Evolutionary conservation across 495 filamentous ascomycete genomes (phyloP), one percentile per base, ranked within the genome.

Genomic region (Xylaria nigripes): DNA sequence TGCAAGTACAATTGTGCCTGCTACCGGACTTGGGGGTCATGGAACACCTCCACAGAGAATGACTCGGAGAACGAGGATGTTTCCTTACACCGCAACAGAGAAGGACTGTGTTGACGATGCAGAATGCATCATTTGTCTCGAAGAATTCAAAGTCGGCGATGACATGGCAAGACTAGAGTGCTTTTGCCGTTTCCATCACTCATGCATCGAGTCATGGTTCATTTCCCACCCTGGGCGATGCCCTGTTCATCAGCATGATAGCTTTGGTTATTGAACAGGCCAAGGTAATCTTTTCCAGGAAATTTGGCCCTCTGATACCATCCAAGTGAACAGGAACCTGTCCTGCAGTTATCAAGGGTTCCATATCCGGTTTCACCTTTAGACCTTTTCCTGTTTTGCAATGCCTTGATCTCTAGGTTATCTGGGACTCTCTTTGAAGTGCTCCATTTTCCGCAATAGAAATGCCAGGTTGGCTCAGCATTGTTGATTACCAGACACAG

Each of bases 101-200:
- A 96, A 96, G 70, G 93, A 98, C 66, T 93, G 89, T 61, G 72
- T 90, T 7, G 84, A 83, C 21, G 81, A 85, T 49, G 83, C 78
- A 7, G 93, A 98, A 69, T 98, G 93, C 66, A 86, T 89, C 2
- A 96, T 98, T 52, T 98, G 93, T 61, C 86, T 98, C 59, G 94
- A 96, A 67, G 94, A 98, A 61, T 97, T 95, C 65, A 86, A 87
- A 60, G 86, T 84, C 10, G 93, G 92, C 2, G 82, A 86, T 51
- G 71, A 81, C 46, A 84, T 97, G 80, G 89, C 84, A 6, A 74
- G 92, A 50, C 71, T 98, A 54, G 89, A 95, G 70, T 98, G 94
- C 68, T 71, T 95, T 54, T 98, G 93, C 69, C 86, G 91, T 51
- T 98, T 96, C 67, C 94, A 97, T 66, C 74, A 82, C 62, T 66